These are phyloP conservation scores for Lachnum nothofagi DNA, from an alignment of 2,329 filamentous ascomycete species.

Conservation along the genomic window DNA sequence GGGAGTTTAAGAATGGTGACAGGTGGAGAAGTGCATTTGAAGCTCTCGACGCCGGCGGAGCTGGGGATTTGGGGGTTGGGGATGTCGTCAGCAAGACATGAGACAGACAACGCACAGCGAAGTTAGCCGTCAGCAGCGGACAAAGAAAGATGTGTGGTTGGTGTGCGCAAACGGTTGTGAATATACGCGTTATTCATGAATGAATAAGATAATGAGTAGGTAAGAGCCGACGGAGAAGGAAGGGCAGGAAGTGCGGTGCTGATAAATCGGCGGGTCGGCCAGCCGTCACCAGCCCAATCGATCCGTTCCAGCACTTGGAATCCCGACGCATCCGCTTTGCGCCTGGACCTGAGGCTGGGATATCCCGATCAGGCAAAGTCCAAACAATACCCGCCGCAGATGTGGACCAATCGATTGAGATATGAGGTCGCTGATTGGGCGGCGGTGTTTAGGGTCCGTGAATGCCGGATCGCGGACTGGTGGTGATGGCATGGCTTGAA, in stretches of 20 bases:
- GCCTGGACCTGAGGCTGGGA: neutral
- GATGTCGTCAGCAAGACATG: neutral
- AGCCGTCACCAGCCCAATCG: neutral
- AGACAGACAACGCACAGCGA: neutral
- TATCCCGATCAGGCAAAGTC: neutral
- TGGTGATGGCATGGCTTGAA: neutral
- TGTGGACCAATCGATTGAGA: too few species aligned
- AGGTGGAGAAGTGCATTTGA: neutral
- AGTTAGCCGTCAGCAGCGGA: neutral
- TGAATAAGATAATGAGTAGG: neutral
- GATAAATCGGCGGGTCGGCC: neutral
- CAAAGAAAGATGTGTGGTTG: neutral
- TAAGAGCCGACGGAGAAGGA: neutral
- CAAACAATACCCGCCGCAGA: neutral
- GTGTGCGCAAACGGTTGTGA: neutral
- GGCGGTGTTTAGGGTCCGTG: neutral
- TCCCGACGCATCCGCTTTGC: neutral
- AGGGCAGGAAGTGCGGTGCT: neutral
- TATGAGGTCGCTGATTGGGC: neutral
- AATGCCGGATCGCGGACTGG: neutral
- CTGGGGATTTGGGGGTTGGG: neutral
- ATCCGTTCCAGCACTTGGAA: neutral
- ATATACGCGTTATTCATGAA: neutral
- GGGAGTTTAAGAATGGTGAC: neutral
- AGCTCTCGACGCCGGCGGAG: conserved; percentile 6